Base-by-base conservation (phyloP, 352 stramenopile genomes). In the Phytophthora cactorum region DNA sequence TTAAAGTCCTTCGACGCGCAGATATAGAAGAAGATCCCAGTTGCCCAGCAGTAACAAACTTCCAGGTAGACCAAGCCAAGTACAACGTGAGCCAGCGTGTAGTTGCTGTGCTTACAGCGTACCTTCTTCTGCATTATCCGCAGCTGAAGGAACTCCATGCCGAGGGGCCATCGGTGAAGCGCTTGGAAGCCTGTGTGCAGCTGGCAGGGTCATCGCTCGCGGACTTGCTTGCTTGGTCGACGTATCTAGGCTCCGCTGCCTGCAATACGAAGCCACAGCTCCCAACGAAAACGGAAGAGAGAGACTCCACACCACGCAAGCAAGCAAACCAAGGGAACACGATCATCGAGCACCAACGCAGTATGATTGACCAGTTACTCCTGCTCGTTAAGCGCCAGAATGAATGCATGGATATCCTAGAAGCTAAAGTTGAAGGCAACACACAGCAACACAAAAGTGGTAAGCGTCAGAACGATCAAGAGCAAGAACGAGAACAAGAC, bases 291-390 rank as follows among this genome's bases (percentile, higher is more conserved):
- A 9, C 15, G 0, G 38, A 31, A 11, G 27, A 53, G 9, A 52
- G 34, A 25, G 28, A 17, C 17, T 28, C 15, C 29, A 14, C 8
- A 55, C 3, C 31, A 9, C 29, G n/a, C 6, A 44, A 29, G 17
- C n/a, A 52, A 39, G 27, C 25, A 53, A 31, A n/a, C 28, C n/a
- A 44, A 22, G 17, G 17, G 17, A 22, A 22, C 17, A 22, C 17
- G 17, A 44, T 55, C 43, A 55, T 44, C 12, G 31, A 38, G 1
- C 51, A 66, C 25, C 51, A 66, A 52, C 38, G 39, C 4, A 45
- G 39, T 66, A 49, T 66, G 3, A 47, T 49, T 66, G 59, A 47
- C 28, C 59, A 49, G 15, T 56, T 57, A 57, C 38, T 66, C 27
- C 2, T 6, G 22, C 31, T 43, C 4, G 44, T 62, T 4, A 68